Evolutionary conservation across 108 stramenopile genomes (phyloP).

Genomic region (Pelagomonas calceolata): DNA sequence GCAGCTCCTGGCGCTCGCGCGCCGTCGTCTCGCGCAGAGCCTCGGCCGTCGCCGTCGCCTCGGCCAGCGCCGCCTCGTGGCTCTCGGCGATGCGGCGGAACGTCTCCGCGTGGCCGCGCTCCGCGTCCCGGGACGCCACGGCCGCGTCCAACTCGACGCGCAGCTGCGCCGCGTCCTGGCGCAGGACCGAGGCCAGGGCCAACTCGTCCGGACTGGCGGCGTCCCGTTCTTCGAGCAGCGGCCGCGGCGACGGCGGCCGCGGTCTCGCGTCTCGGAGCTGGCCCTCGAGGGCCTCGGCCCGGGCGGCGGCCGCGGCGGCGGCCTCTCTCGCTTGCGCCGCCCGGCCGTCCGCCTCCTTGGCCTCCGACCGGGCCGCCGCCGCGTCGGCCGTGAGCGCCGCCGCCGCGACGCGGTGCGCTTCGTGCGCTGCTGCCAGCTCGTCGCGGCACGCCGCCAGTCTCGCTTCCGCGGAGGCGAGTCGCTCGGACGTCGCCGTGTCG

Average conservation of each 20-base stretch:
- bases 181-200: neutral
- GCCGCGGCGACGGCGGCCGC: neutral
- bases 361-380: neutral
- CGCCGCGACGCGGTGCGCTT: too few relatives aligned
- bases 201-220: neutral
- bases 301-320: neutral
- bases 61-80: neutral
- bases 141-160: neutral
- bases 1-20: neutral
- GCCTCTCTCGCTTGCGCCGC: neutral
- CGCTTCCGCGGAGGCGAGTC: neutral
- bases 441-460: neutral
- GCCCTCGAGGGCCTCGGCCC: neutral
- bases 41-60: neutral
- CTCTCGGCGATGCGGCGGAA: neutral
- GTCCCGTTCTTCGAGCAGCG: neutral
- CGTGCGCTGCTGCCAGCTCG: neutral
- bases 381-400: too few relatives aligned
- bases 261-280: neutral
- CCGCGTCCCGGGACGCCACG: neutral
- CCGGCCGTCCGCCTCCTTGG: neutral
- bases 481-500: neutral
- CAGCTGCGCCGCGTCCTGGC: neutral
- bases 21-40: neutral
- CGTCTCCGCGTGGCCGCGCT: neutral